Conservation (phyloP, 306 rosid genomes). For the Lathyrus tuberosus region DNA sequence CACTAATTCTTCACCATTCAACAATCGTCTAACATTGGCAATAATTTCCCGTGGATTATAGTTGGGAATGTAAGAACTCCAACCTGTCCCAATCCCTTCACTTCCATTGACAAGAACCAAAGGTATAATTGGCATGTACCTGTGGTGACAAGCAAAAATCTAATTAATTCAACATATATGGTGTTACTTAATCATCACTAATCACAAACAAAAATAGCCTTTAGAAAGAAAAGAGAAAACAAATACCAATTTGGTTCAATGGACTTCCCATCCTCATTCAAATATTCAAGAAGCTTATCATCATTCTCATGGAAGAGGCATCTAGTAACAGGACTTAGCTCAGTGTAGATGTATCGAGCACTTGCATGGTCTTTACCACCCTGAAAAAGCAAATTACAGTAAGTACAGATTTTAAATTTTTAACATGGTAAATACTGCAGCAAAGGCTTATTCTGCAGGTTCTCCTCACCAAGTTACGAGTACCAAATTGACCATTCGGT, state of each 20-base stretch:
- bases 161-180: neutral
- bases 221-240: neutral
- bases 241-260: slow-evolving; percentile 88
- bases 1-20: slow-evolving; percentile 54
- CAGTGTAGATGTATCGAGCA: slow-evolving; percentile 74
- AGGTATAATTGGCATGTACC: slow-evolving; percentile 90
- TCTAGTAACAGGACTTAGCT: slow-evolving; percentile 64
- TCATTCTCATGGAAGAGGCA: slow-evolving; percentile 80
- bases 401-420: neutral
- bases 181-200: neutral
- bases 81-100: slow-evolving; percentile 93
- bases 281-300: slow-evolving; percentile 83
- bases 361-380: slow-evolving; percentile 98
- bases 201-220: neutral
- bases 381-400: slow-evolving; percentile 41
- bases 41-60: slow-evolving; percentile 91
- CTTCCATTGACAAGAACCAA: slow-evolving; percentile 93
- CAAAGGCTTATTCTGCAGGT: neutral
- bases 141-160: slow-evolving; percentile 24
- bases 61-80: slow-evolving; percentile 92
- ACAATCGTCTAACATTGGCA: slow-evolving; percentile 72
- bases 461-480: slow-evolving; percentile 72
- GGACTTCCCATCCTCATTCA: slow-evolving; percentile 84
- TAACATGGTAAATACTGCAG: neutral
- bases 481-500: slow-evolving; percentile 97